Evolutionary conservation across 768 basidiomycete species (phyloP).

Genomic region (Cubamyces sp.): DNA sequence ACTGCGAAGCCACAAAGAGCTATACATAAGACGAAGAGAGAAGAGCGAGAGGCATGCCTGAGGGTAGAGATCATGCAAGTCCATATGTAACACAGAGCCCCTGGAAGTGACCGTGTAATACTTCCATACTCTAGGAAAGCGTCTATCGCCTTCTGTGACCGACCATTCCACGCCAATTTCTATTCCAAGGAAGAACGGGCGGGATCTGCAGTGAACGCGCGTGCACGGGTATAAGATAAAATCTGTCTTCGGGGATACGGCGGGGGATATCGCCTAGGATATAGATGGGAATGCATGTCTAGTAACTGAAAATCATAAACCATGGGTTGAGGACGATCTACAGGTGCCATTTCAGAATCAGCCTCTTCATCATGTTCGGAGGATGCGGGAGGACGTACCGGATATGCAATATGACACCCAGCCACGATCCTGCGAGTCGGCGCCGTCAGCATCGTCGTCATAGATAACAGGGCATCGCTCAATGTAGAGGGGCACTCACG

Average conservation of each 20-base stretch:
- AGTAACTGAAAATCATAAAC: conserved; percentile 82
- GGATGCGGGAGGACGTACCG: conserved; percentile 50
- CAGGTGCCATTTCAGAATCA: conserved; percentile 31
- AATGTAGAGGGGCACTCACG: conserved; percentile 45
- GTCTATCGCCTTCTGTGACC: neutral
- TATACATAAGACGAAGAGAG: neutral
- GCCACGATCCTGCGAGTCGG: conserved; percentile 54
- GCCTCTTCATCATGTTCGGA: neutral
- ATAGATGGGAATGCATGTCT: neutral
- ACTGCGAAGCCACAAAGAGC: neutral
- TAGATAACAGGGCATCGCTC: neutral
- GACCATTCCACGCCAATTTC: neutral
- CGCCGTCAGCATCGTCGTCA: neutral
- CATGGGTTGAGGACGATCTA: conserved; percentile 83
- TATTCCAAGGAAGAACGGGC: conserved; percentile 7
- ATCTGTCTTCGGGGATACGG: neutral
- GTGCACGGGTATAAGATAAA: neutral
- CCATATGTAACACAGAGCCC: neutral
- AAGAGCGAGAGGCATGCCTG: neutral
- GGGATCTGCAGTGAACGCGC: neutral
- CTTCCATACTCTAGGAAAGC: neutral
- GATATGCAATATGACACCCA: conserved; percentile 71
- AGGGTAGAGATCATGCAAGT: neutral
- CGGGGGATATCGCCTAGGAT: conserved; percentile 3
- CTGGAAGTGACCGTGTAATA: neutral